Conservation (phyloP, 1,284 basidiomycete species). For the Singerocomus rubriflavus region DNA sequence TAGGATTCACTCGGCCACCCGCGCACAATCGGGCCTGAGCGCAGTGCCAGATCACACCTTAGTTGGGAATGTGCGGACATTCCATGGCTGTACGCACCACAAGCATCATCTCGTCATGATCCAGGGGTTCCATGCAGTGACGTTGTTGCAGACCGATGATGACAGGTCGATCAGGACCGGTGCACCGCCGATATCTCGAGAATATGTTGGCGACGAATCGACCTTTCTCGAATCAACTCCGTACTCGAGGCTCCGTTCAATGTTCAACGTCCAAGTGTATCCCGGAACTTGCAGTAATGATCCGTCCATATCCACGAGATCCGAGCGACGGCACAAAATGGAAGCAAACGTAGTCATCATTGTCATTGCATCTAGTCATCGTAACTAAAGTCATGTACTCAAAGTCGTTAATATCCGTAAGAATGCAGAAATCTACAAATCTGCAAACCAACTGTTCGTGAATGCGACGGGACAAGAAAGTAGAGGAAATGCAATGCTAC, state of each 20-base stretch:
- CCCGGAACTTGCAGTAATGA: too few relatives aligned
- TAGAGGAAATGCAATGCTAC: constrained; percentile 33
- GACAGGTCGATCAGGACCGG: constrained; percentile 4
- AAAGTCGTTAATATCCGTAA: constrained; percentile 17
- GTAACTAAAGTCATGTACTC: constrained; percentile 25
- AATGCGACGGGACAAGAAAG: constrained; percentile 19
- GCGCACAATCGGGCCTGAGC: too few relatives aligned
- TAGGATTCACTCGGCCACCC: background rate
- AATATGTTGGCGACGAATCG: background rate
- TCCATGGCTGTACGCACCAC: constrained; percentile 9
- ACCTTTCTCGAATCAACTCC: background rate
- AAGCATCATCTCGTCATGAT: background rate
- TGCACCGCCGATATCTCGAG: background rate
- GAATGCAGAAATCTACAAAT: constrained; percentile 32
- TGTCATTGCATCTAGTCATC: constrained; percentile 23
- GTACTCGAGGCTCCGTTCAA: background rate
- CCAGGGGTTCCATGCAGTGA: background rate
- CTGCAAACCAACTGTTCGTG: constrained; percentile 21
- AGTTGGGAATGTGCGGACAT: background rate
- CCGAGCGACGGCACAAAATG: constrained; percentile 1
- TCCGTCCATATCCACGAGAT: constrained; percentile 12
- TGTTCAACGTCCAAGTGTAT: background rate
- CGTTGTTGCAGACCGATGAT: background rate
- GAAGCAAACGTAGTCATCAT: constrained; percentile 20
- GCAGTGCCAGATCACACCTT: too few relatives aligned